Base-by-base conservation (phyloP, 108 stramenopile species). In the Pseudonitzschia multistriata region DNA sequence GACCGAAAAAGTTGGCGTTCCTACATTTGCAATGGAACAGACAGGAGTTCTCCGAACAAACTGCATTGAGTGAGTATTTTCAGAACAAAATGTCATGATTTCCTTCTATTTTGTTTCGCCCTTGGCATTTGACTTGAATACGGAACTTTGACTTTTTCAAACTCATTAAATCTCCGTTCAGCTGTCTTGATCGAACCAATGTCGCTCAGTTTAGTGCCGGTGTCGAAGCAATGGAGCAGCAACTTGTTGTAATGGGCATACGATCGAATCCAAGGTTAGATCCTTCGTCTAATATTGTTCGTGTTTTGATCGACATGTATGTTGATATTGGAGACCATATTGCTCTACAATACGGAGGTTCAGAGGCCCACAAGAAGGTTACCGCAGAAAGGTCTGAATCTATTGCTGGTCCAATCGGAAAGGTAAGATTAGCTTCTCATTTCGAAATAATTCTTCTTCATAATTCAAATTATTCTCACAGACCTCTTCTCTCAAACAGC, bases 331-430 rank as follows among this genome's bases (percentile, higher is more conserved):
- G 97, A 24, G 98, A 99, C 77, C 86, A 88, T 67, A 89, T 83
- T 64, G 96, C 98, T 21, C 83, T 99, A 37, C 98, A 99, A 73
- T 99, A 99, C 62, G 98, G 97, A 21, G 98, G 98, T n/a, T 93
- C 91, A 33, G 98, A 98, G 56, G 97, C 98, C 6, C 96, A 99
- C 74, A 97, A 98, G 66, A 97, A 97, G 67, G 96, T 96, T 25
- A 78, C 85, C 5, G 79, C 84, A 30, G 85, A 83, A 67, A 71
- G 86, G 50, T 68, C 81, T 17, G 88, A 83, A 76, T 84, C 83
- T 15, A 89, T 88, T 59, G 84, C 71, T 65, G 93, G 87, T 19
- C 88, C 86, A 10, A 86, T 93, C 49, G 89, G 89, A 53, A 93
- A 90, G 82, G 85, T 86, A 52, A 17, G 84, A 34, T 24, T 24